Base-by-base conservation (phyloP, 2,329 filamentous ascomycete genomes). In the Verticillium zaregamsianum region DNA sequence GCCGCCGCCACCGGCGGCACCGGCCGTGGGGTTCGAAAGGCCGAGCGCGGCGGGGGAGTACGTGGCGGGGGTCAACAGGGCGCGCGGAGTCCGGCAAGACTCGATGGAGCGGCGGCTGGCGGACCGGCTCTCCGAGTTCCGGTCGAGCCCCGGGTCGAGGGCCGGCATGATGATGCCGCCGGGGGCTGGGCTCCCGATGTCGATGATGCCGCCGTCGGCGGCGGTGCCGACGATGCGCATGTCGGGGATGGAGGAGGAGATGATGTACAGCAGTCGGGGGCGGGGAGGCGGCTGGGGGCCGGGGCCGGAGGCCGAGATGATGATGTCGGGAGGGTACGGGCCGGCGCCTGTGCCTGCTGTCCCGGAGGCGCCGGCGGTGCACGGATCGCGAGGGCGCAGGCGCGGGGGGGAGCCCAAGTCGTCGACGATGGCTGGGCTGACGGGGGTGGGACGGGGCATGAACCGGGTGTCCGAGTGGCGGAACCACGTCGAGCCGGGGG, bases 101-200 rank as follows among this genome's bases (percentile, higher is more conserved):
- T 81, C 81, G 3, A 74, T 81, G 68, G 81, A 84, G 61, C 77
- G 78, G 55, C 79, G 82, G 25, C 75, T 83, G 11, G 82, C 81
- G 3, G 80, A 81, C 49, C 76, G 83, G 11, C 80, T 84, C 63
- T 74, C 80, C 20, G 82, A 82, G 59, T 72, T 72, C 60, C 76
- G 79, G 23, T 72, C 73, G 45, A 72, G 63, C 62, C 62, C 72
- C 69, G 23, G 65, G 59, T 55, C 64, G 56, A 59, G 68, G 58
- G 64, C 64, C 20, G 64, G 66, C 62, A 63, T 61, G 58, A 52
- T 58, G 5, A 57, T 45, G 33, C 61, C 55, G 17, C 12, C 54
- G 5, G 28, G 54, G 11, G 28, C 12, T 8, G 54, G 54, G 54
- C 54, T 39, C 7, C 59, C 49, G 31, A n/a, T 40, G 54, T 55